Conservation (phyloP, 371 early-diverging fungal species). For the Syncephalastrum monosporum region DNA sequence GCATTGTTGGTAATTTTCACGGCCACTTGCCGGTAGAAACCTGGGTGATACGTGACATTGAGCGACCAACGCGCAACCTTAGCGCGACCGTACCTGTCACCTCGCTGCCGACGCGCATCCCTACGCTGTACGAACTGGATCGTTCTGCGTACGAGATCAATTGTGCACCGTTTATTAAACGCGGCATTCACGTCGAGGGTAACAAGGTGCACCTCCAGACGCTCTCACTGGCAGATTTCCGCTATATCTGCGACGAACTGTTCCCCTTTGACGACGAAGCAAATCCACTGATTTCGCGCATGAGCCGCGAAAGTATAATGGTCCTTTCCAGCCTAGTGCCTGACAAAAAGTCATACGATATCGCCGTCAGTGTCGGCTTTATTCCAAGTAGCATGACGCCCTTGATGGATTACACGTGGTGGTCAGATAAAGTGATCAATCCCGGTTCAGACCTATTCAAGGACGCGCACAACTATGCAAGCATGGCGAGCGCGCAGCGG, state of each 20-base stretch:
- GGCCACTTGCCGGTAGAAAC: slow-evolving; percentile 6
- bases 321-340: slow-evolving; percentile 12
- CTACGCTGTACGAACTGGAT: slow-evolving; percentile 12
- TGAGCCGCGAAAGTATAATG: slow-evolving; percentile 7
- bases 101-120: slow-evolving; percentile 4
- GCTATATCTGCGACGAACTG: slow-evolving; percentile 7
- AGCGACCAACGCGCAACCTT: too few species aligned
- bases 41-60: slow-evolving; percentile 6
- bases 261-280: not conserved
- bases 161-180: slow-evolving; percentile 9
- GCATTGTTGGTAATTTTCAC: slow-evolving; percentile 11
- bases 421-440: slow-evolving; percentile 14
- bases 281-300: too few species aligned
- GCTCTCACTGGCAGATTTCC: slow-evolving; percentile 8
- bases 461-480: too few species aligned
- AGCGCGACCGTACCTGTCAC: not conserved
- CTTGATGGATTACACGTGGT: slow-evolving; percentile 15
- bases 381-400: slow-evolving; percentile 10
- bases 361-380: slow-evolving; percentile 12
- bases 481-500: too few species aligned
- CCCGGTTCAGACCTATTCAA: too few species aligned
- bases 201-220: slow-evolving; percentile 12
- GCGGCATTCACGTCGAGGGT: slow-evolving; percentile 7
- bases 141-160: slow-evolving; percentile 11
- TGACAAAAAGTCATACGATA: slow-evolving; percentile 13